Evolutionary conservation across 2,329 filamentous ascomycete genomes (phyloP), one percentile per base, ranked within the genome.

Genomic region (Fusarium citri): DNA sequence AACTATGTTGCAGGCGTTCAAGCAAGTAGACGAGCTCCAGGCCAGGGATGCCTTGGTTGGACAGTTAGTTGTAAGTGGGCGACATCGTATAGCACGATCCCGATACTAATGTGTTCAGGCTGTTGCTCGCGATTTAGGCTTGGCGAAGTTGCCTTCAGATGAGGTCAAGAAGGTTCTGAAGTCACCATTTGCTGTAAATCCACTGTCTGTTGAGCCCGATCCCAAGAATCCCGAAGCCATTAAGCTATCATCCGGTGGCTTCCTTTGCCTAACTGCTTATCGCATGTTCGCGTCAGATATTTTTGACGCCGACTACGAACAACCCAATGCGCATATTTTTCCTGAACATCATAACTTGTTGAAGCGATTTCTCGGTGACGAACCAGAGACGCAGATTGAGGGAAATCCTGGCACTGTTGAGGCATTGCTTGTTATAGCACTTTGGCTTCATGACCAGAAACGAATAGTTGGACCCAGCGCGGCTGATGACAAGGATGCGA

Each of bases 1-100:
- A 70, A 92, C 89, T 3, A 84, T 89, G 71, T 85, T 88, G 49
- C 86, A 89, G 68, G 85, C 86, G 6, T 94, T 92, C 72, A 87
- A 88, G 46, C 84, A 90, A 43, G 86, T 92, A 16, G 84, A 89
- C 42, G 80, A 85, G 42, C 79, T 93, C 31, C 85, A 88, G 62
- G 86, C 86, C 18, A 84, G 88, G 61, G 88, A 92, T 66, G 86
- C 87, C 9, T 86, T 92, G 48, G 85, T 93, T n/a, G 92, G 92
- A 1, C 90, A 94, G 74, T 80, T 94, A 25, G 89, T 90, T 67
- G 89, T 91, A 80, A 78, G 87, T 83, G 42, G 10, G 10, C 11
- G 25, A 20, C 20, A 31, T 23, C 15, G 20, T 18, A 16, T 14
- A 14, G 30, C 34, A 15, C 12, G 23, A 5, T 59, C 12, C 4